phyloP scores from a whole-genome alignment of 2,329 filamentous ascomycete genomes.

The Microdochium paspali region DNA sequence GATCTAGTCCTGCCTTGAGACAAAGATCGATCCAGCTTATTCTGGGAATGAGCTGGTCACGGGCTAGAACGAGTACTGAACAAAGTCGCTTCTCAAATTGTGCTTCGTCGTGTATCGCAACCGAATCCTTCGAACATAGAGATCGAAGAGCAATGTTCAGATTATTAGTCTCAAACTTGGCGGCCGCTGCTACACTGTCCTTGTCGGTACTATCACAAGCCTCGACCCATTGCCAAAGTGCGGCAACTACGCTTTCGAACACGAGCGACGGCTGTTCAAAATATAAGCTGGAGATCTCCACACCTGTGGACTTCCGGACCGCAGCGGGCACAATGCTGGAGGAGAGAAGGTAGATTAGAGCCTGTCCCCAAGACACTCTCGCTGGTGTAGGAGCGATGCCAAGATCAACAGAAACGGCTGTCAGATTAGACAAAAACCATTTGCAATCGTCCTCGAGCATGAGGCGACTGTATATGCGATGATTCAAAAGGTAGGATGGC shows the following conservation, averaged over 20 bases:
- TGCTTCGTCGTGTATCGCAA: neutral
- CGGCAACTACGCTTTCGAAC: constrained; percentile 55
- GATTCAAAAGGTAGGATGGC: constrained; percentile 77
- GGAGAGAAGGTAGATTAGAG: constrained; percentile 70
- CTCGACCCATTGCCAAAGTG: constrained; percentile 73
- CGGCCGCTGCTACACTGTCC: constrained; percentile 59
- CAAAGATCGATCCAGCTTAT: constrained; percentile 86
- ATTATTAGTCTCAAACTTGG: constrained; percentile 55
- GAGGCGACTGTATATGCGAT: constrained; percentile 76
- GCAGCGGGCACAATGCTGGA: constrained; percentile 50
- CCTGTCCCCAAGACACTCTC: constrained; percentile 71
- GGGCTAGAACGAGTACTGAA: constrained; percentile 67
- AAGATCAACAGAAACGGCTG: constrained; percentile 48
- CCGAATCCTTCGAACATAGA: constrained; percentile 47
- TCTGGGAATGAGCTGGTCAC: constrained; percentile 66
- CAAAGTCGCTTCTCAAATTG: constrained; percentile 61
- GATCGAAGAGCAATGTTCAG: constrained; percentile 53
- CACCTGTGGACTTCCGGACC: constrained; percentile 53
- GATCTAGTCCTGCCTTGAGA: constrained; percentile 71
- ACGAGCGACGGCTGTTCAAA: constrained; percentile 45
- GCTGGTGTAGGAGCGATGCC: constrained; percentile 38
- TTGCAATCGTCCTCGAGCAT: constrained; percentile 62
- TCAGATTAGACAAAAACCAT: constrained; percentile 68
- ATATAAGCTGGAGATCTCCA: constrained; percentile 57
- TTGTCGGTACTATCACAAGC: constrained; percentile 63